Base-by-base conservation (phyloP, 495 filamentous ascomycete species). In the Acidomyces sp. region DNA sequence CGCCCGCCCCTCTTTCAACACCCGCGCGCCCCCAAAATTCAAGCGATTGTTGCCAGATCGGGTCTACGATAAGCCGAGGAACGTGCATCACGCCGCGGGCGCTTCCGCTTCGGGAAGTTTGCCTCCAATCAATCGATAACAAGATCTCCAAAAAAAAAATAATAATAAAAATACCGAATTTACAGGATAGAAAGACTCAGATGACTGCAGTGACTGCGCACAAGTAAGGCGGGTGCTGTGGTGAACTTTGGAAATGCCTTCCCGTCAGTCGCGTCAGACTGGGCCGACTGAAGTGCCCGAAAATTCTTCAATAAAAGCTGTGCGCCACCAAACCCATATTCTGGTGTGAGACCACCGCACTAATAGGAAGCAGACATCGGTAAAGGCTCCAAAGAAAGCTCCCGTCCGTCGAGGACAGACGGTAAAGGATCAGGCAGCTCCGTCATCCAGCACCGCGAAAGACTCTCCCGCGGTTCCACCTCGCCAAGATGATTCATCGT, bases 221-320 rank as follows among this genome's bases (percentile, higher is more conserved):
- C n/a, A n/a, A n/a, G n/a, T n/a, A n/a, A n/a, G n/a, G n/a, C n/a
- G n/a, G n/a, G n/a, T n/a, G n/a, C n/a, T n/a, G n/a, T n/a, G n/a
- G 3, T 3, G 13, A n/a, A n/a, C 29, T 32, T n/a, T n/a, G 26
- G 7, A n/a, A 9, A n/a, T 32, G 3, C 29, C 18, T 32, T 28
- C 26, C 9, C 7, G 7, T 28, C 31, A 19, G 33, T 4, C n/a
- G 4, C 17, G 19, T 11, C 23, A 47, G 24, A 1, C 35, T 1
- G 53, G 50, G 12, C 39, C 50, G 3, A 25, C 36, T 11, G 50
- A 51, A 31, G 48, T 48, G 10, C 18, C 48, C 24, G 43, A 32
- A 23, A 41, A 48, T 23, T 33, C 43, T 25, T 25, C 43, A 15
- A 33, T 43, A 28, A 43, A 47, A 35, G 48, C n/a, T n/a, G n/a